Evolutionary conservation across 139 green algal species (phyloP).

Genomic region (Chlorella vulgaris): DNA sequence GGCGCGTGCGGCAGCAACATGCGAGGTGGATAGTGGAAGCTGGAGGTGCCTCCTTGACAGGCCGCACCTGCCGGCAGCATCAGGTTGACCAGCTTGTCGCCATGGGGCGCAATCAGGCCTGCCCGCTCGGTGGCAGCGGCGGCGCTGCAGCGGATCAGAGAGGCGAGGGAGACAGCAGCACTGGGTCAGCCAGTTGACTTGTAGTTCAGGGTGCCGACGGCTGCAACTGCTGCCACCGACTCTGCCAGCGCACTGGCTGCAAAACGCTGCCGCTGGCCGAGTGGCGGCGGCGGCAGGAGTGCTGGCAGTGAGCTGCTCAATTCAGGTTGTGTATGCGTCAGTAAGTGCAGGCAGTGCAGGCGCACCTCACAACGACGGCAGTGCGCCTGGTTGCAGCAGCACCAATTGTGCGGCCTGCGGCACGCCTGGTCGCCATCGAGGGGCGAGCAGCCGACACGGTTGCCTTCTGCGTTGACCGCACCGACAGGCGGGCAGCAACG

Average conservation of each 20-base stretch:
- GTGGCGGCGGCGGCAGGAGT: background rate
- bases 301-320: too few species aligned
- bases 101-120: slow-evolving; percentile 77
- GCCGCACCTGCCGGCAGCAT: slow-evolving; percentile 58
- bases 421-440: background rate
- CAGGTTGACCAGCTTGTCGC: slow-evolving; percentile 77
- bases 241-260: background rate
- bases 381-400: background rate
- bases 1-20: too few species aligned
- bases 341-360: too few species aligned
- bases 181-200: background rate
- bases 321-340: too few species aligned
- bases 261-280: too few species aligned
- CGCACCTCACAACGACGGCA: slow-evolving; percentile 25
- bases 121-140: slow-evolving; percentile 30
- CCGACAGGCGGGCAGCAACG: background rate
- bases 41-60: too few species aligned
- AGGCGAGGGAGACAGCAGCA: background rate
- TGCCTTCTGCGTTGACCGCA: background rate
- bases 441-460: background rate
- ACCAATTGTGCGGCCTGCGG: background rate
- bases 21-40: too few species aligned
- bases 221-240: too few species aligned
- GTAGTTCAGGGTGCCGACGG: too few species aligned
- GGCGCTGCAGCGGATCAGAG: slow-evolving; percentile 16